phyloP scores from a whole-genome alignment of 176 grass and related monocot species.

The Cymbopogon citratus region DNA sequence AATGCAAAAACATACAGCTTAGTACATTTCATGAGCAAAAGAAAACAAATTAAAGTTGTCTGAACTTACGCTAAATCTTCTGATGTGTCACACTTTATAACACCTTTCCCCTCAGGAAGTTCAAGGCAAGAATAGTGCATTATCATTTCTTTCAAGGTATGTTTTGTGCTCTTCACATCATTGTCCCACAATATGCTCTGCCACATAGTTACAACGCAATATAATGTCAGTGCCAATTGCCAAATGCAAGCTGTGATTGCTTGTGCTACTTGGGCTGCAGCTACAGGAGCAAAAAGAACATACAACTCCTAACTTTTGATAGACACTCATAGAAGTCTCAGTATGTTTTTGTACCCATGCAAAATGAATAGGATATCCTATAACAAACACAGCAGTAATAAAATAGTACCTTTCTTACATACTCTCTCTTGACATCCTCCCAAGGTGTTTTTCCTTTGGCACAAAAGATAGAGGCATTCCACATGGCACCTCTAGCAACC shows the following conservation, averaged over 20 bases:
- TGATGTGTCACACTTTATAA: constrained; percentile 65
- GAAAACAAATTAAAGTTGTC: constrained; percentile 15
- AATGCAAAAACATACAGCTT: neutral
- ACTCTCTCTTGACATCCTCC: constrained; percentile 88
- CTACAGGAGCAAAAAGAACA: neutral
- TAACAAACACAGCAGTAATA: neutral
- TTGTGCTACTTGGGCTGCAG: neutral
- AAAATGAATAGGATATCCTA: neutral
- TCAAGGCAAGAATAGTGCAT: constrained; percentile 90
- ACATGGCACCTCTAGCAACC: constrained; percentile 94
- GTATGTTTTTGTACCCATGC: neutral
- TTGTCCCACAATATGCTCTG: constrained; percentile 99
- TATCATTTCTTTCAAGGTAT: constrained; percentile 90
- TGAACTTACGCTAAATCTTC: constrained; percentile 77
- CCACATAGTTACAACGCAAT: constrained; percentile 11
- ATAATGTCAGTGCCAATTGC: neutral
- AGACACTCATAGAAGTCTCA: neutral
- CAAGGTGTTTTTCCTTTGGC: constrained; percentile 65
- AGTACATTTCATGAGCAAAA: neutral
- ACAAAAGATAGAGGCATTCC: constrained; percentile 90
- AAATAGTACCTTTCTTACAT: constrained; percentile 89
- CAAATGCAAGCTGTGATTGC: neutral
- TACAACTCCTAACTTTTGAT: neutral
- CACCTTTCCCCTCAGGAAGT: constrained; percentile 75
- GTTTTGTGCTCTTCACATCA: constrained; percentile 92